Evolutionary conservation across 441 rosid species (phyloP), one percentile per base, ranked within the genome.

Genomic region (Eruca vesicaria): DNA sequence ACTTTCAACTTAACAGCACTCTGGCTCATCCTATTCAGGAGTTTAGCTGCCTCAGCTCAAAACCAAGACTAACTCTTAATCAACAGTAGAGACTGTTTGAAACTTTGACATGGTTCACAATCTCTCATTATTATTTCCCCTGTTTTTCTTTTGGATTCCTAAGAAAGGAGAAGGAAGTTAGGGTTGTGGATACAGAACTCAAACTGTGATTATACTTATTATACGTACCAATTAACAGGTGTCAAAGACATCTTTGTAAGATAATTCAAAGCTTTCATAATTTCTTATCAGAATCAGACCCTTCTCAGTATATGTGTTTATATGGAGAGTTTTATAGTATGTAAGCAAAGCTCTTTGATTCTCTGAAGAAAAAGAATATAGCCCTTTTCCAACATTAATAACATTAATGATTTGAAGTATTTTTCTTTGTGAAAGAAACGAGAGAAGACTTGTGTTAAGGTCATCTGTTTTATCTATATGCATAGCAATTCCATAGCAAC

Each of bases 361-460:
- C 58, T 55, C 21, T 28, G 9, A n/a, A 94, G 91, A 84, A 93
- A 94, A 72, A 91, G 67, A n/a, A 80, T 90, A 78, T 57, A 94
- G 93, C 20, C 98, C 97, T 79, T 87, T 90, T 8, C 97, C 94
- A 64, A 90, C 57, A 0, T 94, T 92, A 62, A 91, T 92, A 62
- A 91, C 87, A 16, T 94, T 93, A 69, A 90, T 87, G 50, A 82
- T 63, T 74, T 91, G 74, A 11, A 90, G 96, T 69, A 89, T 80
- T 61, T 80, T 61, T 91, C 92, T 79, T 77, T 89, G 81, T 89
- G 3, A 48, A 33, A 33, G 38, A 38, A 11, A 10, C n/a, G 1
- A 12, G 14, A 36, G 2, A 36, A 36, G 14, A 35, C 12, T 0
- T 35, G 3, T 35, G 10, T 10, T 36, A 11, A 36, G 12, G 9